phyloP scores from a whole-genome alignment of 495 filamentous ascomycete species.

The Penicillium argentinense region DNA sequence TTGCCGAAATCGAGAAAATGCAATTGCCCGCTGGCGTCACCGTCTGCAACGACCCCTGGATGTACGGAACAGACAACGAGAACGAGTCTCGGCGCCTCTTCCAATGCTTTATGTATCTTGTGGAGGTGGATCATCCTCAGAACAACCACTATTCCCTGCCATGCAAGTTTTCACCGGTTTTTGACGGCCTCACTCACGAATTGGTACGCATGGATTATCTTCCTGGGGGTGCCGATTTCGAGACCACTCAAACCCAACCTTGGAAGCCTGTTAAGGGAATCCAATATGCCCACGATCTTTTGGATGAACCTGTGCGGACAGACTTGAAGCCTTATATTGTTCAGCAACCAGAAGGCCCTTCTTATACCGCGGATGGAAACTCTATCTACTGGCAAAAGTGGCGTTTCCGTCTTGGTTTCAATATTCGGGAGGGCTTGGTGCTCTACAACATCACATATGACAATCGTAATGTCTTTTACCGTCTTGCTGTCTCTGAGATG shows the following conservation, averaged over 20 bases:
- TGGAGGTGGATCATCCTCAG: conserved; percentile 40
- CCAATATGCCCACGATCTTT: conserved; percentile 43
- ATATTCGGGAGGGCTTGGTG: conserved; percentile 62
- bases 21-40: conserved; percentile 40
- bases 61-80: conserved; percentile 42
- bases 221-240: conserved; percentile 36
- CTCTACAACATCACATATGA: conserved; percentile 68
- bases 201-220: conserved; percentile 57
- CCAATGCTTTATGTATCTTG: conserved; percentile 48
- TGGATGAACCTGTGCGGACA: conserved; percentile 41
- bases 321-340: conserved; percentile 77
- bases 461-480: conserved; percentile 65
- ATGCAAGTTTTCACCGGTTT: conserved; percentile 73
- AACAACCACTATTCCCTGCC: conserved; percentile 80
- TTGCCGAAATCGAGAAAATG: conserved; percentile 43
- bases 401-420: conserved; percentile 65
- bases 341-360: conserved; percentile 73
- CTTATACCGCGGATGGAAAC: conserved; percentile 57
- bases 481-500: conserved; percentile 73
- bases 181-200: conserved; percentile 62
- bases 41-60: conserved; percentile 49
- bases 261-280: conserved; percentile 57
- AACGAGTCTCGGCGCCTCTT: conserved; percentile 41
- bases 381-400: conserved; percentile 67
- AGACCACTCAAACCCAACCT: conserved; percentile 32